Evolutionary conservation across 2,329 filamentous ascomycete species (phyloP).

Genomic region (Simplicillium sp.): DNA sequence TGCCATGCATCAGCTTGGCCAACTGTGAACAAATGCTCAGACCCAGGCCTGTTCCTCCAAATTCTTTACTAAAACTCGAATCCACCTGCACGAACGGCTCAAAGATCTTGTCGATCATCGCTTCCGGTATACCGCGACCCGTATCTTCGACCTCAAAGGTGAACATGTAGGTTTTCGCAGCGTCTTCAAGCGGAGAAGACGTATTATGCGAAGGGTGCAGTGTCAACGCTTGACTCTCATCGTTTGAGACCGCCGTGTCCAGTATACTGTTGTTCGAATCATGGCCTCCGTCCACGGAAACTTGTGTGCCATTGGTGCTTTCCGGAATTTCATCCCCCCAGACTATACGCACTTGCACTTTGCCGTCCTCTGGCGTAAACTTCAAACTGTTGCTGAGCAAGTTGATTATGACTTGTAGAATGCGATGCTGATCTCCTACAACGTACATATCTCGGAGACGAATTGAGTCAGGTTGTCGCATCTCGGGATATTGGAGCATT

Average conservation of each 20-base stretch:
- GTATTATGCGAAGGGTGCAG: too few species aligned
- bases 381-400: constrained; percentile 87
- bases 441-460: constrained; percentile 76
- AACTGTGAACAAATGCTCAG: constrained; percentile 85
- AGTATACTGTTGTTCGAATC: too few species aligned
- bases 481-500: neutral
- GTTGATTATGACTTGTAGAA: constrained; percentile 89
- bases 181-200: constrained; percentile 18
- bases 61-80: constrained; percentile 78
- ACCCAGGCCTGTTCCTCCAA: constrained; percentile 79
- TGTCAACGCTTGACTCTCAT: too few species aligned
- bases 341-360: constrained; percentile 65
- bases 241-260: too few species aligned
- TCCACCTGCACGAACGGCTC: constrained; percentile 95
- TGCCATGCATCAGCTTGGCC: constrained; percentile 73
- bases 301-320: neutral
- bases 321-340: constrained; percentile 50
- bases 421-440: constrained; percentile 87
- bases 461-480: constrained; percentile 30
- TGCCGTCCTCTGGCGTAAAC: constrained; percentile 72
- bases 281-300: too few species aligned
- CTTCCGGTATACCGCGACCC: constrained; percentile 72
- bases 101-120: constrained; percentile 76
- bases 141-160: constrained; percentile 86
- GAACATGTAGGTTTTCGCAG: constrained; percentile 61